These are phyloP conservation scores for Sicyos baderoa DNA, from an alignment of 306 rosid species.

Conservation along the genomic window DNA sequence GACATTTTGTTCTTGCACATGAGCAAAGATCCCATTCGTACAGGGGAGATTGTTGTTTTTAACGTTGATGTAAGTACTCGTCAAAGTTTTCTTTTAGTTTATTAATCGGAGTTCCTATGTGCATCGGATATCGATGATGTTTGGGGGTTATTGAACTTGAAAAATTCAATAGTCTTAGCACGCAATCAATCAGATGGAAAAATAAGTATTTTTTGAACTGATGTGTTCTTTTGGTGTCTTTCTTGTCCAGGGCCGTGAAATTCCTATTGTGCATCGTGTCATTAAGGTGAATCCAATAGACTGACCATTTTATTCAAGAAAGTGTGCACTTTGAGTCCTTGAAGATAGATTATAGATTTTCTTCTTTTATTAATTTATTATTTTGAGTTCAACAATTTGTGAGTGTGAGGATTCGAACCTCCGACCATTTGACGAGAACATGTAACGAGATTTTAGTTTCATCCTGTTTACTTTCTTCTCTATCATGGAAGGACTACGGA, in stretches of 20 bases:
- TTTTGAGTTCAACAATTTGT: too few relatives aligned
- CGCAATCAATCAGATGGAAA: background rate
- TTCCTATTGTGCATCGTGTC: constrained; percentile 93
- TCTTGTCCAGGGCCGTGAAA: constrained; percentile 71
- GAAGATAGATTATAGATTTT: background rate
- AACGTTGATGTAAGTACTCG: too few relatives aligned
- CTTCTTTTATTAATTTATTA: too few relatives aligned
- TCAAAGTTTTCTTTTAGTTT: too few relatives aligned
- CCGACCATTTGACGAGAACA: too few relatives aligned
- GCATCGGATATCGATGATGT: background rate
- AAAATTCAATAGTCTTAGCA: background rate
- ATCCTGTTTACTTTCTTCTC: background rate
- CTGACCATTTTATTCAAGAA: background rate
- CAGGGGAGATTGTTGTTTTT: too few relatives aligned
- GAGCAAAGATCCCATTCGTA: too few relatives aligned
- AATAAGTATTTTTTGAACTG: background rate
- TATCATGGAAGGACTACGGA: background rate
- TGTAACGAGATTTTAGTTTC: background rate
- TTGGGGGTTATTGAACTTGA: background rate
- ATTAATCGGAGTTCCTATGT: background rate
- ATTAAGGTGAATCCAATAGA: constrained; percentile 48
- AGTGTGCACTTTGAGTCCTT: background rate
- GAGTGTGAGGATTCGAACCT: too few relatives aligned
- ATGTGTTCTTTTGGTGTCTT: constrained; percentile 11
- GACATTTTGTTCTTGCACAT: too few relatives aligned